Conservation (phyloP, 108 stramenopile species). For the Cyclotella kingstonii region DNA sequence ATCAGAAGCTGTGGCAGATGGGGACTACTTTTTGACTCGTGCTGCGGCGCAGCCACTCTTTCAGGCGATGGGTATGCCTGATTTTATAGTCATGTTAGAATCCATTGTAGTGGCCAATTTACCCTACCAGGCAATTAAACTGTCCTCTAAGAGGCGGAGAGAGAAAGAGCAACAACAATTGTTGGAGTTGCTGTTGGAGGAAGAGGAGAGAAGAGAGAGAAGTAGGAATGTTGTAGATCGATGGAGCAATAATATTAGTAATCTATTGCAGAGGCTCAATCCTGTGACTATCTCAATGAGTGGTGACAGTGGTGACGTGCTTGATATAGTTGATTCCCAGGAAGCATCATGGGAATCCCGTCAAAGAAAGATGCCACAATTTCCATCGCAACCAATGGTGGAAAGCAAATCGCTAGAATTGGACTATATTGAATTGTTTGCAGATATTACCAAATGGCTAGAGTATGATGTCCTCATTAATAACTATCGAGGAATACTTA, state of each 20-base stretch:
- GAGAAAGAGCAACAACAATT: constrained; percentile 45
- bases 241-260: constrained; percentile 23
- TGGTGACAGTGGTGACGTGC: neutral
- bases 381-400: constrained; percentile 5
- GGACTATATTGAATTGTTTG: constrained; percentile 70
- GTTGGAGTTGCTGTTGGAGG: constrained; percentile 43
- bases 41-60: constrained; percentile 59
- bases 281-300: too few relatives aligned
- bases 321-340: neutral
- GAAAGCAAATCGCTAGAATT: constrained; percentile 22
- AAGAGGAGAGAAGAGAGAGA: constrained; percentile 25
- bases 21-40: constrained; percentile 75
- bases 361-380: neutral
- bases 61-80: constrained; percentile 60
- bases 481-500: constrained; percentile 54
- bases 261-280: constrained; percentile 24
- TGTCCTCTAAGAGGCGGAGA: constrained; percentile 38
- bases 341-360: neutral
- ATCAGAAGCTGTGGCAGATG: constrained; percentile 66
- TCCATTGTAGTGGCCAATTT: constrained; percentile 59
- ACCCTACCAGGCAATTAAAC: constrained; percentile 67
- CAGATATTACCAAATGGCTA: constrained; percentile 77
- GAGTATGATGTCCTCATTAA: constrained; percentile 71
- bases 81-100: constrained; percentile 47
- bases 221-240: constrained; percentile 28